Evolutionary conservation across 345 rosid species (phyloP).

Genomic region (Raphanus raphanistrum): DNA sequence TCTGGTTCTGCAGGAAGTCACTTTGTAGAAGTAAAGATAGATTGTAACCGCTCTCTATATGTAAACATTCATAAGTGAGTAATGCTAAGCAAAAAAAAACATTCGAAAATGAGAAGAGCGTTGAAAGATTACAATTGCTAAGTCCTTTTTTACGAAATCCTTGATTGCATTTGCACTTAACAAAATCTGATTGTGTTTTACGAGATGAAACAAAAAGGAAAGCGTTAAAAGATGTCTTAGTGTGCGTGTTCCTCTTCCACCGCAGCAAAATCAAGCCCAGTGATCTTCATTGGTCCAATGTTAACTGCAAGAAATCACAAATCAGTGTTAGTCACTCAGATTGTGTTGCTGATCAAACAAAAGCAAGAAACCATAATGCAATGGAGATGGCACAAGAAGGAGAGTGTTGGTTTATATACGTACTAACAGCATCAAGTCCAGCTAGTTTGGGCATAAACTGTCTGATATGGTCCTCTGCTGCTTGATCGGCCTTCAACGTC

Average conservation of each 20-base stretch:
- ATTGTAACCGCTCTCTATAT: not conserved
- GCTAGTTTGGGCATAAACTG: slow-evolving; percentile 85
- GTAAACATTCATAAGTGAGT: not conserved
- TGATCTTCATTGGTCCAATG: slow-evolving; percentile 73
- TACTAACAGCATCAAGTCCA: slow-evolving; percentile 87
- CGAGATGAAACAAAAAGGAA: not conserved
- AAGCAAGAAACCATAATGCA: not conserved
- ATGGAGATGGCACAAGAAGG: not conserved
- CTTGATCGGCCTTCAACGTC: slow-evolving; percentile 86
- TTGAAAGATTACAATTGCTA: not conserved
- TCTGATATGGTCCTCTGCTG: slow-evolving; percentile 85
- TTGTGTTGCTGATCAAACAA: not conserved
- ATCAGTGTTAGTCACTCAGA: slow-evolving; percentile 4
- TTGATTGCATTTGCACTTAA: not conserved
- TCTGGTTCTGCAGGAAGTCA: slow-evolving; percentile 23
- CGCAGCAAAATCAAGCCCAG: slow-evolving; percentile 60
- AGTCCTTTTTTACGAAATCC: not conserved
- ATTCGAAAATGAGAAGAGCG: not conserved
- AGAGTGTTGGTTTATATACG: slow-evolving; percentile 18
- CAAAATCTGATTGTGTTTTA: not conserved
- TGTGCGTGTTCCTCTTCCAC: slow-evolving; percentile 36
- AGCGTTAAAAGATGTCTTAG: slow-evolving; percentile 6
- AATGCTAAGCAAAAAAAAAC: not conserved
- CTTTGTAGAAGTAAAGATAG: not conserved
- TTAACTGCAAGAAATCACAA: slow-evolving; percentile 56